A percentile compares a stretch with the other conserved stretches of the same genome.
phyloP scores from a whole-genome alignment of 768 basidiomycete genomes.

The Phylloporus sp. region DNA sequence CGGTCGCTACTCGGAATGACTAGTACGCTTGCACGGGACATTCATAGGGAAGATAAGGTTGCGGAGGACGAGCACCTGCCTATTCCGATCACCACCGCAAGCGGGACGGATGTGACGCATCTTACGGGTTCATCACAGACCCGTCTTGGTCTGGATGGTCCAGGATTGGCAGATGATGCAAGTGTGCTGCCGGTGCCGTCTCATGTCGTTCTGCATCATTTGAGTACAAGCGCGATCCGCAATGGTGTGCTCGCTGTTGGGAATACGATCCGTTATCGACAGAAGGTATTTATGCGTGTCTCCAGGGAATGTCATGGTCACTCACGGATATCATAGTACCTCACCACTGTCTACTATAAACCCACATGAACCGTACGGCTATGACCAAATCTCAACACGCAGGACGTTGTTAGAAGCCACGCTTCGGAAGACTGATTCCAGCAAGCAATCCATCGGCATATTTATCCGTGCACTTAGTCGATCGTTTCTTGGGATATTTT shows the following conservation, averaged over 20 bases:
- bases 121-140: constrained; percentile 23
- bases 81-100: constrained; percentile 37
- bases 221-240: constrained; percentile 92
- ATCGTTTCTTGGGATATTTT: constrained; percentile 27
- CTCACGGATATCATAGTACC: constrained; percentile 50
- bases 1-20: constrained; percentile 35
- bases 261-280: constrained; percentile 84
- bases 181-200: constrained; percentile 89
- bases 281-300: constrained; percentile 58
- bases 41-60: constrained; percentile 21
- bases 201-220: constrained; percentile 91
- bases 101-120: constrained; percentile 37
- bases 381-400: constrained; percentile 18
- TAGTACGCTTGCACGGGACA: constrained; percentile 29
- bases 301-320: constrained; percentile 2
- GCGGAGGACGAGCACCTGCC: constrained; percentile 20
- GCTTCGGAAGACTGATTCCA: constrained; percentile 8
- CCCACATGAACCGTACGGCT: constrained; percentile 42
- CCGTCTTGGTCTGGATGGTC: constrained; percentile 35
- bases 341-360: constrained; percentile 83
- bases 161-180: constrained; percentile 74
- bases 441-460: constrained; percentile 17
- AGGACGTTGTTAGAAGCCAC: constrained; percentile 25
- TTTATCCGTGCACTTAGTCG: constrained; percentile 25
- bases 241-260: constrained; percentile 92